These are phyloP conservation scores for Globisporangium abappressorium DNA, from an alignment of 352 stramenopile species.

Conservation along the genomic window DNA sequence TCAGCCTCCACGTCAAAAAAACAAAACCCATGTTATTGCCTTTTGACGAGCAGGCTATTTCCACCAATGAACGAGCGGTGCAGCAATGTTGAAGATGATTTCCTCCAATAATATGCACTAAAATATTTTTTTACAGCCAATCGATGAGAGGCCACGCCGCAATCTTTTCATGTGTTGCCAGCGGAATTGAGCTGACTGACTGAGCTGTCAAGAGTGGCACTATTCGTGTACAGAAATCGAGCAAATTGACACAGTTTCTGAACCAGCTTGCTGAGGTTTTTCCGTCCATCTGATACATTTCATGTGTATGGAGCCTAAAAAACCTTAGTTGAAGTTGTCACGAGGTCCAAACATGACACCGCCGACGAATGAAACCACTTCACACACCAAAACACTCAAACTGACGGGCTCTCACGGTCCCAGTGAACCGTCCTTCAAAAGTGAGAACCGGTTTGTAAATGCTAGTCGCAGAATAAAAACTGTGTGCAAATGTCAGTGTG, in stretches of 20 bases:
- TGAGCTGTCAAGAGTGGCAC: not conserved
- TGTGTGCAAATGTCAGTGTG: no score
- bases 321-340: slow-evolving; percentile 52
- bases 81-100: not conserved
- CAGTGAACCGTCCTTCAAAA: no score
- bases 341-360: slow-evolving; percentile 48
- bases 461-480: no score
- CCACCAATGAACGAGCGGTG: not conserved
- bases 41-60: not conserved
- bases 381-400: no score
- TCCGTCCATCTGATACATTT: not conserved
- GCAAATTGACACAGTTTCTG: not conserved
- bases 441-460: no score
- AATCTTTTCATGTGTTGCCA: not conserved
- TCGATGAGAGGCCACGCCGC: not conserved
- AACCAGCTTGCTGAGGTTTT: not conserved
- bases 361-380: slow-evolving; percentile 30
- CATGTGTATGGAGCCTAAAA: not conserved
- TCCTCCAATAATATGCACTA: not conserved
- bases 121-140: not conserved
- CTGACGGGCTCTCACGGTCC: no score
- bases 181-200: not conserved
- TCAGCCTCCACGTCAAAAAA: slow-evolving; percentile 12
- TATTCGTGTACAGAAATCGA: not conserved
- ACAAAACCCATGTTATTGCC: not conserved